Evolutionary conservation across 2,329 filamentous ascomycete genomes (phyloP).

Genomic region (Raffaelea arxii): DNA sequence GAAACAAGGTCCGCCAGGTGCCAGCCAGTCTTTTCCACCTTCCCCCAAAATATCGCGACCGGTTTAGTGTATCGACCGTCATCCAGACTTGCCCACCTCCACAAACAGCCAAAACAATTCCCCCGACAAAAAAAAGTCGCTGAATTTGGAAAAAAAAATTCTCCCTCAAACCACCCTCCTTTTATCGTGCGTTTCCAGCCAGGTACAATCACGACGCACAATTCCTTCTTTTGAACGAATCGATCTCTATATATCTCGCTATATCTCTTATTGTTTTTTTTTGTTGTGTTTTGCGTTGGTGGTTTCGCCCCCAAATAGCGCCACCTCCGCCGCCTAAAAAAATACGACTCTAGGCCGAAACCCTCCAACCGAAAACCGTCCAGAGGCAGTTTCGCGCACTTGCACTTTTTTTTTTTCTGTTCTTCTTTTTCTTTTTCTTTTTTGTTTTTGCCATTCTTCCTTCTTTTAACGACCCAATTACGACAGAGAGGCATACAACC

Average conservation of each 20-base stretch:
- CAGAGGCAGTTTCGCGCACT: not conserved
- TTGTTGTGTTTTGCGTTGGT: too few relatives aligned
- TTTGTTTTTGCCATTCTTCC: not conserved
- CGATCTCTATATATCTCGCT: too few relatives aligned
- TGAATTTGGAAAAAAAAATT: too few relatives aligned
- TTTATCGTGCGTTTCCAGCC: not conserved
- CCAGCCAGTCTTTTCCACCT: not conserved
- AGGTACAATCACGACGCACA: too few relatives aligned
- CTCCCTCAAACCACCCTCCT: not conserved
- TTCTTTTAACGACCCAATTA: not conserved
- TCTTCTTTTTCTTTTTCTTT: not conserved
- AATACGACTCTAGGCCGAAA: too few relatives aligned
- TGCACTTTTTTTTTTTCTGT: not conserved
- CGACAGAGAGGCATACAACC: not conserved
- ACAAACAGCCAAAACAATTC: not conserved
- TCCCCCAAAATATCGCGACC: not conserved
- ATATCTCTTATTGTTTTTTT: too few relatives aligned
- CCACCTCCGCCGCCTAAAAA: too few relatives aligned
- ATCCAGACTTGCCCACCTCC: not conserved
- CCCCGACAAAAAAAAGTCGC: too few relatives aligned
- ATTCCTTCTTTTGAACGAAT: too few relatives aligned
- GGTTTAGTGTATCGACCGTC: not conserved
- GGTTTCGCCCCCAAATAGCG: too few relatives aligned
- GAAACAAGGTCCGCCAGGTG: not conserved
- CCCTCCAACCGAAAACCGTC: not conserved